Base-by-base conservation (phyloP, 2,329 filamentous ascomycete species). In the Fusarium sororula region DNA sequence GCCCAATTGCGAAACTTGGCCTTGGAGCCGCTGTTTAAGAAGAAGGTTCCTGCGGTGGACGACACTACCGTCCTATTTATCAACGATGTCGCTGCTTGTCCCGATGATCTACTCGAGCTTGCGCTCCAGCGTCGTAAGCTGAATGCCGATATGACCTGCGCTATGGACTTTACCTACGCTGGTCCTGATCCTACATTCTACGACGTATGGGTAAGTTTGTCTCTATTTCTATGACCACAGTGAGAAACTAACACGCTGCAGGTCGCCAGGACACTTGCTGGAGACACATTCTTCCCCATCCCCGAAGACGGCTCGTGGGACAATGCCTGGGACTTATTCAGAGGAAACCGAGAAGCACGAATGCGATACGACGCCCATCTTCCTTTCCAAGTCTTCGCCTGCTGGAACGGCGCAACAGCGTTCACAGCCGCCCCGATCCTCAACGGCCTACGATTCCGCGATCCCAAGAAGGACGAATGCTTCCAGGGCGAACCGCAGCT, bases 371-470 rank as follows among this genome's bases (percentile, higher is more conserved):
- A 71, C 1, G 73, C 73, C 2, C 79, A 81, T 37, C 79, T 81
- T 26, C 88, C 89, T 2, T 87, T 90, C 71, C 89, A 90, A 78
- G 89, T 90, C 0, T 90, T 89, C 62, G 79, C 88, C 2, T 91
- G 89, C 79, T 90, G 89, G 89, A 90, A 90, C 72, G 89, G 89
- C 20, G 87, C 85, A 1, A 83, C 83, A 0, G 85, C 84, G 0
- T 86, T 90, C 56, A 81, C 81, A 0, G 88, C 87, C 48, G 87
- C 88, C 1, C 76, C 90, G 6, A 70, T 89, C 11, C 81, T 80
- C 1, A 79, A 80, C 0, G 80, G 80, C 30, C 76, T 90, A 7
- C 70, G 77, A 12, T 90, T 90, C 74, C 83, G 89, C 5, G 75
- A 80, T 14, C 56, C 66, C 20, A 73, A 53, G 28, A 56, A 67